Conservation (phyloP, 2,329 filamentous ascomycete species). For the Mycogone perniciosa region DNA sequence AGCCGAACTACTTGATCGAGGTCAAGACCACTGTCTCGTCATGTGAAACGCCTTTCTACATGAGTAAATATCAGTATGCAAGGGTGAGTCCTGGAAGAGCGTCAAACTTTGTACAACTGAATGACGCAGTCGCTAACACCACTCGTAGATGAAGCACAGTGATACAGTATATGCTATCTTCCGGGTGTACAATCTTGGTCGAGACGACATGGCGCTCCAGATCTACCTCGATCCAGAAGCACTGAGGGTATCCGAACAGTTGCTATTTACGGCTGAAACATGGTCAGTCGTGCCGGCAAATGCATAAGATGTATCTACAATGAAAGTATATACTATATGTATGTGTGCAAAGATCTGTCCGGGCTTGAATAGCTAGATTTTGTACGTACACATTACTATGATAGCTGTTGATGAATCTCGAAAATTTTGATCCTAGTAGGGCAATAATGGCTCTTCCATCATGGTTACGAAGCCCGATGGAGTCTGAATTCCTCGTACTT, state of each 20-base stretch:
- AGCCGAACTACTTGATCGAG: constrained; percentile 39
- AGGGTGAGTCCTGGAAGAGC: constrained; percentile 23
- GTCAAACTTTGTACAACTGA: too few species aligned
- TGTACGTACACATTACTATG: too few species aligned
- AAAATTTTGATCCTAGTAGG: too few species aligned
- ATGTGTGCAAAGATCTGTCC: too few species aligned
- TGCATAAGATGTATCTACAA: too few species aligned
- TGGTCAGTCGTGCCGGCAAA: neutral
- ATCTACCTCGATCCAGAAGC: neutral
- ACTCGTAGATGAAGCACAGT: neutral
- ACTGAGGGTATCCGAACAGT: neutral
- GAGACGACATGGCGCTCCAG: neutral
- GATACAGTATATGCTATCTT: constrained; percentile 1
- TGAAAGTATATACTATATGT: too few species aligned
- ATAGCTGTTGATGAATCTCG: too few species aligned
- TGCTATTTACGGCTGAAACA: neutral
- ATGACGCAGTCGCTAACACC: neutral
- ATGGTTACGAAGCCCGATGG: too few species aligned
- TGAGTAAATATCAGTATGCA: constrained; percentile 37
- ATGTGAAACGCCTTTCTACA: constrained; percentile 35
- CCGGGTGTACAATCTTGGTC: neutral
- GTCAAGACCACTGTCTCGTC: constrained; percentile 39
- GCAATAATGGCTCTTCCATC: too few species aligned
- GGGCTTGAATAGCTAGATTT: too few species aligned
- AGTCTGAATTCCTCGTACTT: too few species aligned